Evolutionary conservation across 139 green algal species (phyloP).

Genomic region (Marvania coccoides): DNA sequence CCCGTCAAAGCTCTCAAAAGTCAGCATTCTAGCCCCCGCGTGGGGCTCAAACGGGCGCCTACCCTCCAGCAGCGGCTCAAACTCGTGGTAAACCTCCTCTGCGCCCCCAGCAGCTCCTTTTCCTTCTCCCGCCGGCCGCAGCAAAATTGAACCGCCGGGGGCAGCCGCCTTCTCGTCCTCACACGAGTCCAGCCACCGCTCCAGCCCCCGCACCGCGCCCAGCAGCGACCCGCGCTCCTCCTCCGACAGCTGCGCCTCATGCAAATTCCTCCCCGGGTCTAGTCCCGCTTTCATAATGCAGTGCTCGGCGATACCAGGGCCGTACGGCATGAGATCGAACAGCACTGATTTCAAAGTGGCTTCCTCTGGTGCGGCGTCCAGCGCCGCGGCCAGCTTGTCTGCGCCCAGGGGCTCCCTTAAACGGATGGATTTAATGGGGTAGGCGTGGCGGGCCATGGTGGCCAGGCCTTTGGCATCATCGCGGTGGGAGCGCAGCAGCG

Average conservation of each 20-base stretch:
- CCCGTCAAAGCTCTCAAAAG: conserved; percentile 78
- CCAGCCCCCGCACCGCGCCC: conserved; percentile 9
- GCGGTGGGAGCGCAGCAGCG: conserved; percentile 83
- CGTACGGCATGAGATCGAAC: conserved; percentile 55
- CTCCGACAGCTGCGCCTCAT: conserved; percentile 5
- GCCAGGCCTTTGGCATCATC: conserved; percentile 81
- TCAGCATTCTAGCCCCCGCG: not conserved
- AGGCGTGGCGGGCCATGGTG: conserved; percentile 65
- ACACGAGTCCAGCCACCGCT: conserved; percentile 45
- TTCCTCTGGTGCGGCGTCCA: not conserved
- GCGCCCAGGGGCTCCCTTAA: conserved; percentile 13
- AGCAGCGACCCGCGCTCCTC: conserved; percentile 27
- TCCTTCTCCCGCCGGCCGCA: not conserved
- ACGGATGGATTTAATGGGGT: conserved; percentile 57
- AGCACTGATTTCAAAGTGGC: conserved; percentile 21
- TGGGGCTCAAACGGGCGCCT: conserved; percentile 1
- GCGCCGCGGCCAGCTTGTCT: conserved; percentile 9
- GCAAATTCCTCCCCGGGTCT: conserved; percentile 16
- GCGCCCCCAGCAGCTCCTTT: not conserved
- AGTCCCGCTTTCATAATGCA: conserved; percentile 60
- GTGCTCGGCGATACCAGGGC: conserved; percentile 76
- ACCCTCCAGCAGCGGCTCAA: conserved; percentile 68
- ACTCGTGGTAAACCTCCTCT: conserved; percentile 56
- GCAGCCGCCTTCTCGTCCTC: conserved; percentile 26
- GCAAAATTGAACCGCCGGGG: conserved; percentile 43